These are phyloP conservation scores for Microcyclospora pomicola DNA, from an alignment of 2,329 filamentous ascomycete genomes.

Conservation along the genomic window DNA sequence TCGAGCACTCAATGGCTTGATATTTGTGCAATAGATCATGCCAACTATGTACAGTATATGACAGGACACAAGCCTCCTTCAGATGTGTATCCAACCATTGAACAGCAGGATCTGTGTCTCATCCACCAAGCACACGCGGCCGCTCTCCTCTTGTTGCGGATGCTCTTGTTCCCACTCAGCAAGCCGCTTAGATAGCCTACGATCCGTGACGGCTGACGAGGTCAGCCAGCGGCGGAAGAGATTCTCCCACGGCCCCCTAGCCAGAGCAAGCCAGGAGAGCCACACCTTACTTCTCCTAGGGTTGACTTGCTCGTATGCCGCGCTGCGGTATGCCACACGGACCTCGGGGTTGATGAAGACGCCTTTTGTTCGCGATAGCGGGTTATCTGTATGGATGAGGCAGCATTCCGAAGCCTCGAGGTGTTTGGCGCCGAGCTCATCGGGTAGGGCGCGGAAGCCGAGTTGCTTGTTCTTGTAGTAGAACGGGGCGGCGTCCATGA, in stretches of 20 bases:
- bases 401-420: constrained; percentile 71
- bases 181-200: neutral
- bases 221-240: constrained; percentile 6
- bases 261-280: constrained; percentile 6
- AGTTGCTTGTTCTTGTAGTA: constrained; percentile 30
- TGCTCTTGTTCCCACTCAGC: constrained; percentile 4
- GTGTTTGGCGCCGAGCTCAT: constrained; percentile 45
- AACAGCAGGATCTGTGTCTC: constrained; percentile 27
- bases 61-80: neutral
- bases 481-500: constrained; percentile 43
- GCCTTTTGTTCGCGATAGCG: constrained; percentile 36
- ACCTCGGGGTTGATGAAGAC: constrained; percentile 58
- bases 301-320: constrained; percentile 16
- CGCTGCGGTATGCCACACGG: constrained; percentile 46
- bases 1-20: no score
- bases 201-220: neutral
- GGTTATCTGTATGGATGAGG: constrained; percentile 60
- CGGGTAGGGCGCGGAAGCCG: constrained; percentile 50
- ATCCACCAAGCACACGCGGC: constrained; percentile 23
- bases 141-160: constrained; percentile 12
- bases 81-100: constrained; percentile 26
- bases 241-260: constrained; percentile 14
- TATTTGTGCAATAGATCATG: no score
- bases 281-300: constrained; percentile 2
- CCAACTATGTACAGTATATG: no score